Evolutionary conservation across 768 basidiomycete species (phyloP), one percentile per base, ranked within the genome.

Genomic region (Pholiota conissans): DNA sequence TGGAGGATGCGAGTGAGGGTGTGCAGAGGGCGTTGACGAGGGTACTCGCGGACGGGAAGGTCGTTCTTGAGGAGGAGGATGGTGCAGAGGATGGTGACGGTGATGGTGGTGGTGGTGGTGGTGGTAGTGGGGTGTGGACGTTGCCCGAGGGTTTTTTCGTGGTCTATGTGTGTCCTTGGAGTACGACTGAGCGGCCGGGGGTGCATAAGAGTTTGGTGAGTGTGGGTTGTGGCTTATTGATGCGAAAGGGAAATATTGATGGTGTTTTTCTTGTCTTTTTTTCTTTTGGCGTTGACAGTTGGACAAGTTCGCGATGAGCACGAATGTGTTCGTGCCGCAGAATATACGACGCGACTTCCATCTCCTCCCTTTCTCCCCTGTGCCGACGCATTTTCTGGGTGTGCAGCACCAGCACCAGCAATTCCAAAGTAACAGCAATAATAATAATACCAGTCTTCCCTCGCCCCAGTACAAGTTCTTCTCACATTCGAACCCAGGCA

Each of bases 271-370:
- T n/a, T 5, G 2, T 39, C 20, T 5, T 14, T 18, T 3, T 18
- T 37, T n/a, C 16, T 7, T 3, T 37, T 13, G 35, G 3, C 13
- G 10, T 45, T 35, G 16, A 30, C 64, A 92, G 90, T 77, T 93
- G 13, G 90, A 93, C 67, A 83, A 81, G 64, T 93, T 93, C 67
- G 79, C 90, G 2, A 85, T 93, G 81, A 92, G 89, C 64, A 82
- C 81, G 5, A 83, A 82, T 39, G 70, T 90, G 48, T 72, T 77
- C 29, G 67, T 89, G 9, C 76, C 81, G 22, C 72, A 79, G 35
- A 73, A 75, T 27, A 67, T 74, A 18, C 76, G 74, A 29, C 70
- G 73, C 32, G 75, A 74, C 7, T 65, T 76, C 30, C 70, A 67
- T 52, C 61, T 71, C 4, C 63, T 74, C 11, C 70, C 70, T 1